A percentile compares a stretch with the other conserved stretches of the same genome.
Evolutionary conservation across 805 yeast species (phyloP).

Genomic region (Candida maltosa): DNA sequence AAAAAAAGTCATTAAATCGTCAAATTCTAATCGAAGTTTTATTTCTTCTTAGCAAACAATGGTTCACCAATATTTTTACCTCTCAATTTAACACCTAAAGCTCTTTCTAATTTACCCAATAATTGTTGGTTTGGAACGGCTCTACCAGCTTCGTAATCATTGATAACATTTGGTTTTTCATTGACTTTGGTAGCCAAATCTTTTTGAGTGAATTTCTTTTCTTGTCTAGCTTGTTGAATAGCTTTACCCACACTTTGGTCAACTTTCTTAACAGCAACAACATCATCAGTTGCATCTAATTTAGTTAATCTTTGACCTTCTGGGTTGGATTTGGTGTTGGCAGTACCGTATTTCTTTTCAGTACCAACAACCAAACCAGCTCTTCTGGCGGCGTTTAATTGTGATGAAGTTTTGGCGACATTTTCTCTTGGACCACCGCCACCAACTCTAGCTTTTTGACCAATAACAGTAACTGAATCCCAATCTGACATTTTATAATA

Average conservation of each 20-base stretch:
- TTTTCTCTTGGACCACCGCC: conserved; percentile 83
- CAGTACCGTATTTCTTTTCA: conserved; percentile 81
- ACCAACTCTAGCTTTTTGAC: conserved; percentile 84
- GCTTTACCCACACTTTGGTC: conserved; percentile 84
- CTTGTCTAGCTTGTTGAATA: conserved; percentile 80
- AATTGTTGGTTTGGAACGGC: conserved; percentile 96
- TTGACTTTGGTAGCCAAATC: conserved; percentile 93
- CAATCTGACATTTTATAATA: conserved; percentile 58
- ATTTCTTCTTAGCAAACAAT: conserved; percentile 55
- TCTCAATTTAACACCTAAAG: conserved; percentile 89
- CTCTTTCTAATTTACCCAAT: conserved; percentile 88
- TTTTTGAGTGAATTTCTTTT: conserved; percentile 87
- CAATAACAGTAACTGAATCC: conserved; percentile 89
- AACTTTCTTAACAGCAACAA: conserved; percentile 86
- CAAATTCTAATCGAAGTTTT: conserved; percentile 5
- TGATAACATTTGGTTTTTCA: conserved; percentile 92
- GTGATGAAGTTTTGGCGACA: conserved; percentile 75
- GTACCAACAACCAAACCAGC: conserved; percentile 83
- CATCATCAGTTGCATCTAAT: conserved; percentile 90
- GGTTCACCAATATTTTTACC: conserved; percentile 96
- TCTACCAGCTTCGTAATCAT: conserved; percentile 95
- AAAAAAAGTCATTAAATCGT: conserved; percentile 2
- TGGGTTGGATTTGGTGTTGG: conserved; percentile 61
- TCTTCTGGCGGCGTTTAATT: conserved; percentile 92
- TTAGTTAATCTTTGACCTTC: conserved; percentile 95